Evolutionary conservation across 345 rosid genomes (phyloP).

Genomic region (Dipteronia dyeriana): DNA sequence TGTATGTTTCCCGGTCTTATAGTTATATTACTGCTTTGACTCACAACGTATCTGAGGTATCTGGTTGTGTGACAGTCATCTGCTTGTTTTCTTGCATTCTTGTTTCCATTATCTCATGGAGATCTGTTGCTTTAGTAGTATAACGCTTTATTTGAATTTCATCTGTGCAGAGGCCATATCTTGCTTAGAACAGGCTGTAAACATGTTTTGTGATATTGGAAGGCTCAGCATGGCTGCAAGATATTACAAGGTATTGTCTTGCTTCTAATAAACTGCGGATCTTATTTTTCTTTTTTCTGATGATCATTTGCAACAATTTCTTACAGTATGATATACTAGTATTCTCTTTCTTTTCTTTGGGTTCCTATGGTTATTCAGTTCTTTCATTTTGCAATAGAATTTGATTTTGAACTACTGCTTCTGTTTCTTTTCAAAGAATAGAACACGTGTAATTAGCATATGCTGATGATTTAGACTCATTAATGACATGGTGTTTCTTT

Average conservation of each 20-base stretch:
- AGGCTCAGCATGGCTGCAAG: constrained; percentile 99
- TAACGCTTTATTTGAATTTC: constrained; percentile 7
- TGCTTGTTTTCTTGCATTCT: not conserved
- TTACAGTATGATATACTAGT: not conserved
- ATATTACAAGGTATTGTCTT: constrained; percentile 73
- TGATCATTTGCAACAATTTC: not conserved
- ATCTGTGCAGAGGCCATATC: constrained; percentile 76
- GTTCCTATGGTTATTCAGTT: not conserved
- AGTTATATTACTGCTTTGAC: not conserved
- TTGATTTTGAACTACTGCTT: not conserved
- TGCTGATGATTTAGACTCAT: not conserved
- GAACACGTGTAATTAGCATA: not conserved
- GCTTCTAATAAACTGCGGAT: constrained; percentile 2
- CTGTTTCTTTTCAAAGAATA: not conserved
- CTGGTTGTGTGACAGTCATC: not conserved
- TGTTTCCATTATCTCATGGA: not conserved
- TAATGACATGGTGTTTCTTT: constrained; percentile 8
- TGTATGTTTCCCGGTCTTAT: not conserved
- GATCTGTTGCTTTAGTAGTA: constrained; percentile 6
- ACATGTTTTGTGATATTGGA: constrained; percentile 85
- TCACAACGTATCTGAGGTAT: not conserved
- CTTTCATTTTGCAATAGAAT: constrained; percentile 4
- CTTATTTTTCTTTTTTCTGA: not conserved
- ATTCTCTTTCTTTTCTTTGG: not conserved
- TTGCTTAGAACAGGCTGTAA: constrained; percentile 85